Percentiles rank a stretch among this genome's conserved stretches.
phyloP scores from a whole-genome alignment of 2,329 filamentous ascomycete genomes.

The Chaetomiaceae sp. region DNA sequence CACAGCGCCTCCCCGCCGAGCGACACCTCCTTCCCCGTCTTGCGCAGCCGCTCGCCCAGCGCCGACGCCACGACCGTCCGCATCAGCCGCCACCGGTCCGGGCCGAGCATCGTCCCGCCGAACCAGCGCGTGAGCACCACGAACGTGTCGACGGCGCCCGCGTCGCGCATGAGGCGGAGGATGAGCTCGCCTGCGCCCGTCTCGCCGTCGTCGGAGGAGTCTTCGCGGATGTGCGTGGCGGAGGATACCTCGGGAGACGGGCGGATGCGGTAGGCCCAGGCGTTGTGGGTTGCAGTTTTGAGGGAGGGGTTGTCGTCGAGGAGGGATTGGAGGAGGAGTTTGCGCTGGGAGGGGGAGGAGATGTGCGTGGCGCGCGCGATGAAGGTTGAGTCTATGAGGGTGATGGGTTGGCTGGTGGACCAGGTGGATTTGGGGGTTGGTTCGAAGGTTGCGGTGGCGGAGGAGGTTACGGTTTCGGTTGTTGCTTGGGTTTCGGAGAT shows the following conservation, averaged over 20 bases:
- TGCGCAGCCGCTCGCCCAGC: slow-evolving; percentile 46
- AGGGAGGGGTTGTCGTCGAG: slow-evolving; percentile 46
- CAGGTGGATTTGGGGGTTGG: slow-evolving; percentile 32
- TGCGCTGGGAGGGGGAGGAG: slow-evolving; percentile 37
- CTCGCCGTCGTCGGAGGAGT: slow-evolving; percentile 59
- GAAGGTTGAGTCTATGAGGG: slow-evolving; percentile 53
- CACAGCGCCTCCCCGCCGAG: slow-evolving; percentile 54
- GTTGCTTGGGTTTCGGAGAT: slow-evolving; percentile 15
- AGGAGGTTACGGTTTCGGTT: slow-evolving; percentile 20
- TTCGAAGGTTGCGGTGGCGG: slow-evolving; percentile 13
- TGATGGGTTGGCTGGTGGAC: slow-evolving; percentile 45
- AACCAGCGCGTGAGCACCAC: slow-evolving; percentile 61
- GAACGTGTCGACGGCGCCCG: slow-evolving; percentile 47
- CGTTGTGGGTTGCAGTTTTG: slow-evolving; percentile 55
- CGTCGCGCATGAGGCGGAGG: slow-evolving; percentile 49
- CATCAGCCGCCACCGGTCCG: slow-evolving; percentile 61
- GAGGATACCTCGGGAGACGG: slow-evolving; percentile 31
- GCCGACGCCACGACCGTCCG: slow-evolving; percentile 52
- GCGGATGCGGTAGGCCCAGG: slow-evolving; percentile 47
- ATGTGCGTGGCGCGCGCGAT: slow-evolving; percentile 49
- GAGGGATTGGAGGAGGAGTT: slow-evolving; percentile 43
- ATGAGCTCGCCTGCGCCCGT: slow-evolving; percentile 54
- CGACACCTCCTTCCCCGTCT: slow-evolving; percentile 38
- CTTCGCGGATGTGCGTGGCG: slow-evolving; percentile 41
- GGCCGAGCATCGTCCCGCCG: slow-evolving; percentile 57